These are phyloP conservation scores for Ceratobasidium papillatum DNA, from an alignment of 1,284 basidiomycete genomes.

Conservation along the genomic window DNA sequence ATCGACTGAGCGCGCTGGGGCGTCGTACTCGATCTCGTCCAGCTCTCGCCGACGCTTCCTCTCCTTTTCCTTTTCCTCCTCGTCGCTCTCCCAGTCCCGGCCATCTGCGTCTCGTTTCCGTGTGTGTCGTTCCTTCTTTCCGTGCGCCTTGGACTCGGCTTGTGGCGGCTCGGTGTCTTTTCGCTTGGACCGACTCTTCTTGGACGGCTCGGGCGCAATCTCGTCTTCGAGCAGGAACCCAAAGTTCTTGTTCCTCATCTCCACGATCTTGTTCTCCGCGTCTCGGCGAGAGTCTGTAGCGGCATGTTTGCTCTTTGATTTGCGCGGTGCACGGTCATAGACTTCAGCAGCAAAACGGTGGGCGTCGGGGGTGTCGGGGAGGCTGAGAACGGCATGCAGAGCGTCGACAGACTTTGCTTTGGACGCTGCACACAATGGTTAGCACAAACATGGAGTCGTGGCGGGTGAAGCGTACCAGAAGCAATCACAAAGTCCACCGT, in stretches of 20 bases:
- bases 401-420: slow-evolving; percentile 83
- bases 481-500: slow-evolving; percentile 88
- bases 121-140: slow-evolving; percentile 65
- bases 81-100: slow-evolving; percentile 87
- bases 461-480: slow-evolving; percentile 63
- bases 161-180: slow-evolving; percentile 63
- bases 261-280: slow-evolving; percentile 74
- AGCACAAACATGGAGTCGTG: slow-evolving; percentile 4
- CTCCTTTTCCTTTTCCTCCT: slow-evolving; percentile 77
- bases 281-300: slow-evolving; percentile 62
- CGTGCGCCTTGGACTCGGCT: slow-evolving; percentile 46
- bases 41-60: slow-evolving; percentile 55
- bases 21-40: slow-evolving; percentile 35
- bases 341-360: slow-evolving; percentile 83
- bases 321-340: slow-evolving; percentile 77
- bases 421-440: slow-evolving; percentile 61
- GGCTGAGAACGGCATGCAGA: slow-evolving; percentile 73
- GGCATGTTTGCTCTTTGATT: slow-evolving; percentile 69
- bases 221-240: slow-evolving; percentile 79
- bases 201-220: slow-evolving; percentile 51
- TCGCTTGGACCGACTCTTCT: slow-evolving; percentile 53
- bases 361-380: slow-evolving; percentile 80
- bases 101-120: slow-evolving; percentile 82
- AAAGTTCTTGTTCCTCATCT: slow-evolving; percentile 77
- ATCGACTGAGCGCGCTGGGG: not conserved